Evolutionary conservation across 1,139 yeast genomes (phyloP), one percentile per base, ranked within the genome.

Genomic region (Zygoascus sp.): DNA sequence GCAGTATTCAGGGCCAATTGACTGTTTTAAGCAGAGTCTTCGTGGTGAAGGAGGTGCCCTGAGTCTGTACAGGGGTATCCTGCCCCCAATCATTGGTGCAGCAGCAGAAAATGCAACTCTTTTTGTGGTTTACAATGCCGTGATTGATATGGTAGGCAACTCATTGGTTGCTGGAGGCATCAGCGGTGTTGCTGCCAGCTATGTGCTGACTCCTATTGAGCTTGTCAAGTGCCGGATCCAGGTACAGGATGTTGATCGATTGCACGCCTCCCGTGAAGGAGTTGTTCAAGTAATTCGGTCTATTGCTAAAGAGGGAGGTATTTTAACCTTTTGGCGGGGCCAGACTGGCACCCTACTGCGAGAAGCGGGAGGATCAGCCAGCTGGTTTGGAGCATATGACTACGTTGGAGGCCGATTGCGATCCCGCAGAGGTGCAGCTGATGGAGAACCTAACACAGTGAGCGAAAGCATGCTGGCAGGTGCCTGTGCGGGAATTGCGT

Each of bases 321-420:
- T 86, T 0, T 47, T 51, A 13, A 86, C 86, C 0, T 68, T 82
- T 51, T 90, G 96, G 96, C 79, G 78, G 51, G 97, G 97, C 1
- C 89, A 89, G 55, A 71, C 80, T 0, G 83, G 95, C n/a, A 90
- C 97, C 0, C 68, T 88, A 48, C 54, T 86, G 2, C 75, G 97
- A 58, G 97, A 90, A 64, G 76, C 87, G 32, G 82, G 89, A 21
- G 97, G 97, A 5, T 86, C 96, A 1, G 87, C 95, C 3, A 81
- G 92, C 2, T 90, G 97, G 97, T 90, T 90, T 67, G 94, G 96
- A 0, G 79, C 92, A 28, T 88, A 88, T 62, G 96, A 88, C 61
- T 68, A 73, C 43, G 67, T 78, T 36, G 70, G 74, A 36, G 64
- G 64, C 4, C 56, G 63, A 23, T 69, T 82, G 45, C 55, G 56